Base-by-base conservation (phyloP, 1,284 basidiomycete genomes). In the Ustanciosporium gigantosporum region DNA sequence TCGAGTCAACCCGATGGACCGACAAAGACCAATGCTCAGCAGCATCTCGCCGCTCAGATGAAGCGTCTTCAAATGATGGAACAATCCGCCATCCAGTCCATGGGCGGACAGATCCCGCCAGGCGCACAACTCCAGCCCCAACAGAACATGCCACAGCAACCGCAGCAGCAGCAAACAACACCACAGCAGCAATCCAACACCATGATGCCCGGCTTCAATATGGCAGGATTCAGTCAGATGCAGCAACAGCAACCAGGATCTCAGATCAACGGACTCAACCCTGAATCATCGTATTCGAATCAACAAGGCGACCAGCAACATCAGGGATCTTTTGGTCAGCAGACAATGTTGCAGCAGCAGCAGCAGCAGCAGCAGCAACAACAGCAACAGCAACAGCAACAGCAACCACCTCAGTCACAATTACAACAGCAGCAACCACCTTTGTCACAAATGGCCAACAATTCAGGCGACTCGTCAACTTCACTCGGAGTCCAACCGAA, bases 1-100 rank as follows among this genome's bases (percentile, higher is more conserved):
- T 58, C 49, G 6, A 42, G 51, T 5, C 68, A 72, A 44, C 71
- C 65, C 0, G 71, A 76, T 38, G 53, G 67, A 2, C 67, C 62
- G 0, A 65, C 56, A 25, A 76, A 74, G 47, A 59, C 56, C 20
- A 60, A 55, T 11, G 62, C 66, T 7, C 64, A 68, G 35, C 62
- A 68, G 31, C 65, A 66, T 21, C 47, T 76, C 11, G 66, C 70
- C 2, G 44, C 29, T 1, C 70, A 74, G 46, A 59, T 76, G 55
- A 70, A 59, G 21, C 51, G 64, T 0, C 38, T 74, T 25, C 65
- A 70, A 41, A 43, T 52, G 31, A 56, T 68, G 57, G 58, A 70
- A 24, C 56, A 72, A 25, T 42, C 42, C 14, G 52, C 56, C 14
- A 44, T 58, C 15, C 45, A 56, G 20, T 41, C 46, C 17, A 65